Base-by-base conservation (phyloP, 73 alveolate species). In the Paramecium primaurelia region DNA sequence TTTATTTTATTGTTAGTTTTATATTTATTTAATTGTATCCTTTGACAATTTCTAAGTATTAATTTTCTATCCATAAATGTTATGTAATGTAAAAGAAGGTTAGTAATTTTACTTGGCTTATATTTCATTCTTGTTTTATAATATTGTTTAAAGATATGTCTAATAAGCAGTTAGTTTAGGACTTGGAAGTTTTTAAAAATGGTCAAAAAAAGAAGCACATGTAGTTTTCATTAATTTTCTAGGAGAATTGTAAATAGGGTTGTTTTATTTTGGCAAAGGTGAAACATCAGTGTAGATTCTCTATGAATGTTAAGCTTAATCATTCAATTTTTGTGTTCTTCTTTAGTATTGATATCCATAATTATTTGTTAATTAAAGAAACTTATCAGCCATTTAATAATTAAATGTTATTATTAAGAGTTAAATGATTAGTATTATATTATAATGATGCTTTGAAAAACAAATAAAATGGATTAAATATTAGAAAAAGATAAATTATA, bases 221-320 rank as follows among this genome's bases (percentile, higher is more conserved):
- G 84, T 64, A 32, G 84, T 64, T 64, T 64, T 64, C 84, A 64
- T 64, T 26, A 64, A 64, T 64, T 64, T 64, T 28, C 84, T 64
- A 32, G 84, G 84, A 26, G 84, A 64, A 28, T 64, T 32, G 84
- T 28, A 26, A 7, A 8, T 54, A 54, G 69, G 32, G 9, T 54
- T 54, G 22, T 54, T 54, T n/a, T n/a, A 12, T 64, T 64, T 64
- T 14, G 47, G 42, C 12, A 34, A 12, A 26, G 84, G 84, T 12
- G 84, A 16, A 25, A 34, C 11, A 14, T 64, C 84, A 64, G 84
- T 64, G 3, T 64, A 34, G 28, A 64, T 2, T 64, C 84, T 64
- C 2, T 64, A 9, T 64, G 84, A 64, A 34, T 11, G 4, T 34
- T 14, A 34, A 1, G 84, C 51, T 10, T 64, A 18, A 54, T 54